phyloP scores from a whole-genome alignment of 2,329 filamentous ascomycete genomes.

The Fusarium continuum region DNA sequence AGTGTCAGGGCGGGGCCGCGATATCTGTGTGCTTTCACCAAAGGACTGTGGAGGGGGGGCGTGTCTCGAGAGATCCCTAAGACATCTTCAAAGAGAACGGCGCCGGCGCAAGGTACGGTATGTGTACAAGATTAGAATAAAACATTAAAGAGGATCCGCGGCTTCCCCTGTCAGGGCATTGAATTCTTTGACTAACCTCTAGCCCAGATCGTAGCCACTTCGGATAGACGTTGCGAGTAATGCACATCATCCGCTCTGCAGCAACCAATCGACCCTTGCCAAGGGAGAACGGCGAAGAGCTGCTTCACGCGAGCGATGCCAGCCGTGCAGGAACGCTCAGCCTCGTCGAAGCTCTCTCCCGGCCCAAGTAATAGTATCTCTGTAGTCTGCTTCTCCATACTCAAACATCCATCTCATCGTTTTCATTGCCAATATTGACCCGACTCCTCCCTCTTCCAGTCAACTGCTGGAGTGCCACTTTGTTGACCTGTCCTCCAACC shows the following conservation, averaged over 20 bases:
- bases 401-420: conserved; percentile 61
- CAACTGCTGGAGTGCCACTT: conserved; percentile 88
- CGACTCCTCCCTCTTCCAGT: conserved; percentile 85
- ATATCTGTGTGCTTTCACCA: conserved; percentile 43
- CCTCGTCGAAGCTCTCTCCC: conserved; percentile 34
- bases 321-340: conserved; percentile 36
- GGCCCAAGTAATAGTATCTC: conserved; percentile 26
- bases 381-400: conserved; percentile 28
- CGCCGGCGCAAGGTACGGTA: conserved; percentile 43
- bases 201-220: conserved; percentile 30
- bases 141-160: conserved; percentile 45
- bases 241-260: conserved; percentile 29
- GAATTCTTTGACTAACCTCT: conserved; percentile 44
- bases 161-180: conserved; percentile 38
- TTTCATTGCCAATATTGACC: conserved; percentile 83
- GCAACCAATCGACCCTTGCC: conserved; percentile 38
- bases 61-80: conserved; percentile 34
- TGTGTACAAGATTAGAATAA: conserved; percentile 55
- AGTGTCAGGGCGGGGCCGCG: conserved; percentile 45
- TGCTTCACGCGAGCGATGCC: conserved; percentile 12
- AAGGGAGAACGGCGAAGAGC: conserved; percentile 39
- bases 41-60: conserved; percentile 30
- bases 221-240: conserved; percentile 30
- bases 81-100: conserved; percentile 36
- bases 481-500: conserved; percentile 88